Base-by-base conservation (phyloP, 2,329 filamentous ascomycete genomes). In the Fusarium palustre region DNA sequence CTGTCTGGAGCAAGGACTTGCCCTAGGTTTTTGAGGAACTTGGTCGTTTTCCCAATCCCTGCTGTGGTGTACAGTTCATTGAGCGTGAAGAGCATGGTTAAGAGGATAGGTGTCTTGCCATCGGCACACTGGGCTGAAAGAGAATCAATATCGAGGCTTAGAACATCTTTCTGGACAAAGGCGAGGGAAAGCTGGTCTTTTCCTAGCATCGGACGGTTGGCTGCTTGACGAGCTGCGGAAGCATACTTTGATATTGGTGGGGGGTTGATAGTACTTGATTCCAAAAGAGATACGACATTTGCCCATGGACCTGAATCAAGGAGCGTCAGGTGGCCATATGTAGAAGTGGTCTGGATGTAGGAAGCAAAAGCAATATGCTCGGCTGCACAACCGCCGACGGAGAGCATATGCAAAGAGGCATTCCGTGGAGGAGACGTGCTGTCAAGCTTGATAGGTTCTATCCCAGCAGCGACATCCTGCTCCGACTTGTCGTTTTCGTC, bases 81-180 rank as follows among this genome's bases (percentile, higher is more conserved):
- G 47, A 98, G 86, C 0, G 95, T 97, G 83, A 98, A 99, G 80
- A 98, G 88, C 15, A 98, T 81, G 0, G 94, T 97, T 16, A 97
- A 83, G 1, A 97, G 80, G 5, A 85, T 71, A 12, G 86, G 82
- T 1, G 76, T 42, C 18, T 64, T 41, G 9, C 77, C 76, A 0
- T 62, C 38, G 7, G 76, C 76, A 1, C 82, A 50, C 1, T 81
- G 61, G 4, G 67, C 47, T 0, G 71, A 52, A 31, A 88, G 74
- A 6, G 77, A 71, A 3, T 71, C 68, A 11, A 69, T 64, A 10
- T 74, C 74, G 8, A 88, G 74, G 5, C 72, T 69, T 3, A 91
- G 80, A 8, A 84, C 79, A 74, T 91, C 85, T 10, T 79, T 75
- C 65, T 86, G 83, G 16, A 76, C 66, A 54, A 88, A 88, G 0